phyloP scores from a whole-genome alignment of 1,139 yeast genomes.

The Sugiyamaella pinicola region DNA sequence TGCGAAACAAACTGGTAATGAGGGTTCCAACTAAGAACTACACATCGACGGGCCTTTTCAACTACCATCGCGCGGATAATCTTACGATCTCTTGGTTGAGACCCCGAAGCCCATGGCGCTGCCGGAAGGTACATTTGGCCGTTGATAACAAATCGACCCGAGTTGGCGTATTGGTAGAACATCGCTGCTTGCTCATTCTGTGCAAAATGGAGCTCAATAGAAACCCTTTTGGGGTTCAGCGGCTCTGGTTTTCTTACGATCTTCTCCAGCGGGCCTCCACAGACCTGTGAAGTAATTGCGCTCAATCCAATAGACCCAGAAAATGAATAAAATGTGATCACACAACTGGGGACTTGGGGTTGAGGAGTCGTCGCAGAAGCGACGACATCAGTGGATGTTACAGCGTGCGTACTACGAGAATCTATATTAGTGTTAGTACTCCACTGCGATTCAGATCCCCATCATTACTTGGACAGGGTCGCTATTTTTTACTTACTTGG shows the following conservation, averaged over 20 bases:
- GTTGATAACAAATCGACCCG: constrained; percentile 62
- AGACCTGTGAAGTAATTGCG: constrained; percentile 57
- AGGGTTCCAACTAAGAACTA: constrained; percentile 40
- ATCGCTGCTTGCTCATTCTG: constrained; percentile 56
- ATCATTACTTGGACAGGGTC: no score
- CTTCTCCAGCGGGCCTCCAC: constrained; percentile 76
- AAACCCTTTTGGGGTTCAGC: constrained; percentile 24
- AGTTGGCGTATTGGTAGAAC: constrained; percentile 58
- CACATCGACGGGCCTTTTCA: constrained; percentile 46
- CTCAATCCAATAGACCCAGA: constrained; percentile 51
- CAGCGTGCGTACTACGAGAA: neutral
- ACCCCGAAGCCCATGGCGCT: constrained; percentile 26
- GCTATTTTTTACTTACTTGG: constrained; percentile 11
- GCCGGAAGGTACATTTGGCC: constrained; percentile 53
- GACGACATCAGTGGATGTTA: neutral
- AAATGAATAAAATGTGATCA: constrained; percentile 27
- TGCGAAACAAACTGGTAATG: constrained; percentile 5
- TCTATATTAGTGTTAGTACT: neutral
- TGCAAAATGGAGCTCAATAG: constrained; percentile 57
- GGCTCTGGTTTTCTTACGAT: constrained; percentile 36
- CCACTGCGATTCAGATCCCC: neutral
- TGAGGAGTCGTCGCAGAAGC: neutral
- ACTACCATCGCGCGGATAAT: constrained; percentile 42
- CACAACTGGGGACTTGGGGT: neutral
- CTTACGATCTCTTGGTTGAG: constrained; percentile 15